Base-by-base conservation (phyloP, 495 filamentous ascomycete genomes). In the Penicillium alfredii region DNA sequence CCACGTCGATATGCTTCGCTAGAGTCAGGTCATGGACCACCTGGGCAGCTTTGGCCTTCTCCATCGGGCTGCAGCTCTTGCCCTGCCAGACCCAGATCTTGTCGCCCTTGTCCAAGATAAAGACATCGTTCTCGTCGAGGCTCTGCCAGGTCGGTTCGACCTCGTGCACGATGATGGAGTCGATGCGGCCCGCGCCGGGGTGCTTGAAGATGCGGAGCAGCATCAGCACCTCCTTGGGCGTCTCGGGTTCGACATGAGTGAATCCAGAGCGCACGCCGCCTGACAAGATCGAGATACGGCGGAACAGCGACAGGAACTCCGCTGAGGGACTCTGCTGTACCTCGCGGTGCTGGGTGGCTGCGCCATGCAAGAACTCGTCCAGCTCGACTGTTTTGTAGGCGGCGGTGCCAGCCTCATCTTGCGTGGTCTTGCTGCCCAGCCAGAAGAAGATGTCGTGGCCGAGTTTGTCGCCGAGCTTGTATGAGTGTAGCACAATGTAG, bases 51-150 rank as follows among this genome's bases (percentile, higher is more conserved):
- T 77, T 77, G 6, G 65, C 70, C 55, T 78, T 81, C 38, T 81
- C 77, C 74, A 80, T 80, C 0, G 76, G 77, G 28, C 71, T 74
- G 44, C 74, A 78, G 20, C 63, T 70, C 49, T 64, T 69, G 21
- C 77, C 77, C 59, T 81, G 77, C 77, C 77, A 81, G 8, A 78
- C 74, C 69, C 70, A 79, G 47, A 80, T 76, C 57, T 78, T 78
- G 15, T 74, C 58, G 19, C 71, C 69, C 20, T 64, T 64, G 35
- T 81, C 77, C 35, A 81, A 45, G 15, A 81, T 64, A 43, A 79
- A 80, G 6, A 80, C 77, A 40, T 81, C 77, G 10, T 66, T 60
- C 33, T 81, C 77, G 39, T 79, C 74, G 24, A 80, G 60, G 33
- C 70, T 76, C 44, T 65, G 35, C 75, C 74, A 81, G 3, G 62